These are phyloP conservation scores for Rhytidiadelphus loreus DNA, from an alignment of 225 moss, liverwort and hornwort species.

Conservation along the genomic window DNA sequence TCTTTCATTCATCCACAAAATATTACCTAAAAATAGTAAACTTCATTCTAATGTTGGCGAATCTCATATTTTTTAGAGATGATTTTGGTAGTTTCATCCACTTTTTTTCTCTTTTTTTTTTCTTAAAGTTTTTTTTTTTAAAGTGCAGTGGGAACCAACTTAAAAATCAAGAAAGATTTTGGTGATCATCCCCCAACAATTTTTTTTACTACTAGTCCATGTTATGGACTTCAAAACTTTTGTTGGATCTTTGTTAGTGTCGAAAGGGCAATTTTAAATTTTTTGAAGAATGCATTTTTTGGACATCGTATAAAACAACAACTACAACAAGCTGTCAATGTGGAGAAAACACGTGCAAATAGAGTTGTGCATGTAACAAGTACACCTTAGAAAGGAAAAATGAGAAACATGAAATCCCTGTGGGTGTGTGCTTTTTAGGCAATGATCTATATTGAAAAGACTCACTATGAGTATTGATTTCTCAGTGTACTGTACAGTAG, in stretches of 20 bases:
- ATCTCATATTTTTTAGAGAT: neutral
- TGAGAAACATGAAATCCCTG: neutral
- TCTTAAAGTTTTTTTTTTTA: no score
- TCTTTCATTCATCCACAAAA: neutral
- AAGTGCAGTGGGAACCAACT: rapidly evolving
- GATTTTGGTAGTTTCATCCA: neutral
- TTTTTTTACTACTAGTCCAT: neutral
- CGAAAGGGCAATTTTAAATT: rapidly evolving
- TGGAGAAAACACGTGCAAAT: neutral
- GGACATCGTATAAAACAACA: neutral
- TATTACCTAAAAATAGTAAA: neutral
- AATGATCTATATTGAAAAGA: neutral
- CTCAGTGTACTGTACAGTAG: neutral
- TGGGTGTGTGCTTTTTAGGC: neutral
- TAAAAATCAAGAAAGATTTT: neutral
- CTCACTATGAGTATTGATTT: neutral
- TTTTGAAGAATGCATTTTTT: neutral
- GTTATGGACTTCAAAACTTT: neutral
- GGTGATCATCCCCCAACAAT: rapidly evolving
- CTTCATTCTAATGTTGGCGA: no score
- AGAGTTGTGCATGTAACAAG: rapidly evolving
- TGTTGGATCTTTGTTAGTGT: neutral
- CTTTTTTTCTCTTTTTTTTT: neutral
- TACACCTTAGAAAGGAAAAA: neutral
- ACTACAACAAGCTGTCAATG: neutral